Conservation (phyloP, 495 filamentous ascomycete species). For the Hypoxylon crocopeplum region DNA sequence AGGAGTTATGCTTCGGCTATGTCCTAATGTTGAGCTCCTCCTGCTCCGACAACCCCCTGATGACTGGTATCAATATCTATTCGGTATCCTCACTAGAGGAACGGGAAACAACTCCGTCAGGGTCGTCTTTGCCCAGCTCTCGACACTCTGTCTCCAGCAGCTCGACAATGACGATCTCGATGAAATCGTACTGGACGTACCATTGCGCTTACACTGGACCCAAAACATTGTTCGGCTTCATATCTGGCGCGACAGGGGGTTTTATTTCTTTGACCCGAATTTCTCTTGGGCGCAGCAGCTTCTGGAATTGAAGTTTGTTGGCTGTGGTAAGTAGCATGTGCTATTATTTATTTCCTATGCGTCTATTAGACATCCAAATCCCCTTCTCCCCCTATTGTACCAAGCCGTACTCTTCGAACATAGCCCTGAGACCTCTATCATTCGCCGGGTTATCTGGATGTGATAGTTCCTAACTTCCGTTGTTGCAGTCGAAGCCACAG, state of each 20-base stretch:
- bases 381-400: too few species aligned
- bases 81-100: too few species aligned
- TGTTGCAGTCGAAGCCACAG: slow-evolving; percentile 7
- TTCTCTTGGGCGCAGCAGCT: not conserved
- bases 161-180: too few species aligned
- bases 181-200: not conserved
- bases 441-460: not conserved
- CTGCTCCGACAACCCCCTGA: too few species aligned
- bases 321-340: slow-evolving; percentile 10
- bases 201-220: not conserved
- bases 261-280: not conserved
- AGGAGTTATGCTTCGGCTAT: too few species aligned
- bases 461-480: not conserved
- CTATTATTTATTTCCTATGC: not conserved
- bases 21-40: too few species aligned
- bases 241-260: not conserved
- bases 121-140: too few species aligned
- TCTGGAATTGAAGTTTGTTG: slow-evolving; percentile 14
- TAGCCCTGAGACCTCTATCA: not conserved
- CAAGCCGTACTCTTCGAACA: too few species aligned
- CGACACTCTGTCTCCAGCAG: too few species aligned
- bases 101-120: too few species aligned
- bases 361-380: not conserved
- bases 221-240: slow-evolving; percentile 4
- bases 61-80: too few species aligned